phyloP scores from a whole-genome alignment of 2,329 filamentous ascomycete genomes.

The Phyllosticta citribraziliensis region DNA sequence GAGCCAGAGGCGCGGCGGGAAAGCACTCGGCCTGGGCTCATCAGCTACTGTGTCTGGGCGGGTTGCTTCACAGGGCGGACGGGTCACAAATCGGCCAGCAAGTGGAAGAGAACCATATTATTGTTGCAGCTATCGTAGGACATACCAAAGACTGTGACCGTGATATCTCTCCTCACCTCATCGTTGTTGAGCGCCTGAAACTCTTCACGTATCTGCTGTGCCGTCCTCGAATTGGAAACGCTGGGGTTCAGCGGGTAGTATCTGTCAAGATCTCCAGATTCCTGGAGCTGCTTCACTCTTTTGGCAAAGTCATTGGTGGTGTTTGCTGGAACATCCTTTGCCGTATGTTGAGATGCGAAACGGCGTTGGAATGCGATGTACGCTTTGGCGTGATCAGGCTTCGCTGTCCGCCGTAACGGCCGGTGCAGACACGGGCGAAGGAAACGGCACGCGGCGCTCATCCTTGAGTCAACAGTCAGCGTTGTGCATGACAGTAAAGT shows the following conservation, averaged over 20 bases:
- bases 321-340: neutral
- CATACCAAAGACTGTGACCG: conserved; percentile 28
- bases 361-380: conserved; percentile 36
- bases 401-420: conserved; percentile 22
- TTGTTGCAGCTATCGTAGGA: conserved; percentile 1
- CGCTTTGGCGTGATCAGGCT: conserved; percentile 23
- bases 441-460: conserved; percentile 42
- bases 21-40: conserved; percentile 57
- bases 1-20: conserved; percentile 62
- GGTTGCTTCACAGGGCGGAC: neutral
- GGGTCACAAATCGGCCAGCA: neutral
- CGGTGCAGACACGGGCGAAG: conserved; percentile 47
- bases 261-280: conserved; percentile 38
- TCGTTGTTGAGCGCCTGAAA: conserved; percentile 22
- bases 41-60: conserved; percentile 15
- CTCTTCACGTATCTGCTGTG: conserved; percentile 17
- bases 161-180: conserved; percentile 17
- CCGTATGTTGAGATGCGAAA: conserved; percentile 14
- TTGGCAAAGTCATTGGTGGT: conserved; percentile 33
- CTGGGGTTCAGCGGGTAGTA: conserved; percentile 41
- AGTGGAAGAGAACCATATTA: neutral
- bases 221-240: conserved; percentile 1
- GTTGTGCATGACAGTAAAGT: conserved; percentile 14
- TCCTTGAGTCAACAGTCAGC: conserved; percentile 35
- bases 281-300: conserved; percentile 44